A percentile compares a stretch with the other conserved stretches of the same genome.
These are phyloP conservation scores for Fusarium foetens DNA, from an alignment of 2,329 filamentous ascomycete genomes.

Conservation along the genomic window DNA sequence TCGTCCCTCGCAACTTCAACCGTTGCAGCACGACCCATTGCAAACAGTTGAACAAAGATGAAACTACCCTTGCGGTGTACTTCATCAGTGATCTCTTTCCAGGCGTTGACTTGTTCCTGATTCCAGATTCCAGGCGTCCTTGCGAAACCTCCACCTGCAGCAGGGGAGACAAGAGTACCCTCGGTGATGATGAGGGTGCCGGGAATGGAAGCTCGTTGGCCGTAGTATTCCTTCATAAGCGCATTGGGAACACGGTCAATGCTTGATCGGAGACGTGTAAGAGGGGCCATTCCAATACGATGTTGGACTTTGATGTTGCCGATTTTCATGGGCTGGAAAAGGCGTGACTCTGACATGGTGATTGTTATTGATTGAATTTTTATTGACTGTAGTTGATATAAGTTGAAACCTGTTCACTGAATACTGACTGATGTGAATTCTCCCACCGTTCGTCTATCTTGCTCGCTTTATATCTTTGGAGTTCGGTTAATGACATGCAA, in stretches of 20 bases:
- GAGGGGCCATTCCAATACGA: constrained; percentile 64
- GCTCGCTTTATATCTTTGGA: not conserved
- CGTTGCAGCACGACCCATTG: constrained; percentile 65
- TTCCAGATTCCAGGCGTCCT: constrained; percentile 69
- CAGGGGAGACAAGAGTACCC: constrained; percentile 55
- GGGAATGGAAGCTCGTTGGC: constrained; percentile 54
- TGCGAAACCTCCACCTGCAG: constrained; percentile 47
- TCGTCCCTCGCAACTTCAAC: constrained; percentile 41
- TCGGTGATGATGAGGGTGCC: constrained; percentile 58
- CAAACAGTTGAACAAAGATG: constrained; percentile 72
- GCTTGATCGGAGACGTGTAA: constrained; percentile 63
- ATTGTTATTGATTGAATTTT: fast-evolving
- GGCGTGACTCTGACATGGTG: constrained; percentile 39
- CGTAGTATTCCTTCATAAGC: constrained; percentile 58
- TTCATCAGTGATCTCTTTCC: constrained; percentile 69
- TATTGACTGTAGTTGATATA: fast-evolving
- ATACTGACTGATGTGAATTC: fast-evolving
- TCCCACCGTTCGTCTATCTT: fast-evolving
- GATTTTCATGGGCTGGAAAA: constrained; percentile 57
- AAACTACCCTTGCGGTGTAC: constrained; percentile 71
- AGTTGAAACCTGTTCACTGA: fast-evolving
- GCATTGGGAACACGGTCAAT: constrained; percentile 46
- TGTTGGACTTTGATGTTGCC: constrained; percentile 54
- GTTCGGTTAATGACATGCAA: not conserved
- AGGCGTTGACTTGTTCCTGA: constrained; percentile 65